Percentiles rank a stretch among this genome's conserved stretches.
These are phyloP conservation scores for Actinomucor elegans DNA, from an alignment of 371 early-diverging fungal species.

Conservation along the genomic window DNA sequence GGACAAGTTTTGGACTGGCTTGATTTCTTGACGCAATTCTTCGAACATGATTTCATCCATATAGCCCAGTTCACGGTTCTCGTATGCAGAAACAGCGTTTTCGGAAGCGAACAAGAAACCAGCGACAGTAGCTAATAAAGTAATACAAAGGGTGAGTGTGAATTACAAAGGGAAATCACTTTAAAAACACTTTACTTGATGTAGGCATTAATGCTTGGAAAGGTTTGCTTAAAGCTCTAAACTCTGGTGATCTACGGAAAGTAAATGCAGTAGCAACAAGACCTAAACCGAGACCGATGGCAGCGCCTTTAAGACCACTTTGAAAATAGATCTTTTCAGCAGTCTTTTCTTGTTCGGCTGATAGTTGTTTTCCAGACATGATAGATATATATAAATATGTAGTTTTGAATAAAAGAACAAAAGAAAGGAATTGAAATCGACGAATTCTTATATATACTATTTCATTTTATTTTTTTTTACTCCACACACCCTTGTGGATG, in stretches of 20 bases:
- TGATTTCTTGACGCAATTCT: conserved; percentile 8
- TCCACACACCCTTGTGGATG: neutral
- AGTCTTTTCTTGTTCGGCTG: conserved; percentile 35
- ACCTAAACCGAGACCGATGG: conserved; percentile 47
- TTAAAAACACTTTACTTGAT: conserved; percentile 32
- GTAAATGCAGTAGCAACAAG: conserved; percentile 33
- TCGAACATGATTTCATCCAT: conserved; percentile 40
- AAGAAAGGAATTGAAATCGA: conserved; percentile 1
- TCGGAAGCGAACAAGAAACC: conserved; percentile 50
- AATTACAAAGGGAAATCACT: too few relatives aligned
- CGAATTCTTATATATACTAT: neutral
- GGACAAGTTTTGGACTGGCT: conserved; percentile 12
- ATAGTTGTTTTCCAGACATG: conserved; percentile 10
- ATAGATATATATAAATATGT: neutral
- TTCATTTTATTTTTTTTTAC: neutral
- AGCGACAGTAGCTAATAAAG: conserved; percentile 36
- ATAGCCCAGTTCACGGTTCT: conserved; percentile 43
- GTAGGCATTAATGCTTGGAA: conserved; percentile 41
- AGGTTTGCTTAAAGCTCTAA: conserved; percentile 40
- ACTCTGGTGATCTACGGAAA: conserved; percentile 38
- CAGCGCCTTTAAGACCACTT: conserved; percentile 46
- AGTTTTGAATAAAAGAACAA: neutral
- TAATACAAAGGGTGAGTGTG: too few relatives aligned
- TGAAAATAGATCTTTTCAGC: conserved; percentile 20
- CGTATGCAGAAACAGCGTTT: conserved; percentile 35